Conservation (phyloP, 2,329 filamentous ascomycete genomes). For the Botrytis cinerea region DNA sequence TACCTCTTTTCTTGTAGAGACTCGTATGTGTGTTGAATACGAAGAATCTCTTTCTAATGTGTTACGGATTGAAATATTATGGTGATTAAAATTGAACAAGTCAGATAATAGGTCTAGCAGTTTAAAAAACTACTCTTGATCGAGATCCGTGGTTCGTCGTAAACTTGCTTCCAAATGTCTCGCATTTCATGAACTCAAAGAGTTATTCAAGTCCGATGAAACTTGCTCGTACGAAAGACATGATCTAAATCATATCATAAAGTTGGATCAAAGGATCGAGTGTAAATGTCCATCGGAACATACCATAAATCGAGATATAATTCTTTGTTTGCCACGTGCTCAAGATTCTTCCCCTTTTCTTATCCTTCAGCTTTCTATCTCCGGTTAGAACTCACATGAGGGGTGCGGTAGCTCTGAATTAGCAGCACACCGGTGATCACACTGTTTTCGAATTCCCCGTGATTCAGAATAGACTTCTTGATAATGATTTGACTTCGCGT, state of each 20-base stretch:
- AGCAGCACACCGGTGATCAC: not conserved
- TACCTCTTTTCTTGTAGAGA: not conserved
- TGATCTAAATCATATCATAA: not conserved
- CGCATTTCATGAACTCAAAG: not conserved
- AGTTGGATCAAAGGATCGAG: not conserved
- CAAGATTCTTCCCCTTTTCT: not conserved
- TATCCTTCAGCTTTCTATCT: not conserved
- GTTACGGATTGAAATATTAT: rapidly evolving
- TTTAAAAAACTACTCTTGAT: not conserved
- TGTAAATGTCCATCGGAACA: not conserved
- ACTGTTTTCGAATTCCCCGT: not conserved
- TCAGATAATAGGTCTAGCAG: not conserved
- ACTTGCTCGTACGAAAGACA: not conserved
- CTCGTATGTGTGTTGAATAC: not conserved
- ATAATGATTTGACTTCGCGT: not conserved
- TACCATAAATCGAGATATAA: not conserved
- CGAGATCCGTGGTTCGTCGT: rapidly evolving
- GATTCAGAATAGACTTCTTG: not conserved
- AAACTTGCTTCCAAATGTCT: not conserved
- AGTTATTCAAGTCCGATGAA: not conserved
- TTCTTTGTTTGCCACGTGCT: not conserved
- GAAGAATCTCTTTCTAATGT: rapidly evolving
- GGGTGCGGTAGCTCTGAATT: not conserved
- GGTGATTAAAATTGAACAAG: not conserved
- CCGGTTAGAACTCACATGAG: not conserved